A percentile compares a stretch with the other conserved stretches of the same genome.
phyloP scores from a whole-genome alignment of 179 eudicot species.

The Gypsophila paniculata region DNA sequence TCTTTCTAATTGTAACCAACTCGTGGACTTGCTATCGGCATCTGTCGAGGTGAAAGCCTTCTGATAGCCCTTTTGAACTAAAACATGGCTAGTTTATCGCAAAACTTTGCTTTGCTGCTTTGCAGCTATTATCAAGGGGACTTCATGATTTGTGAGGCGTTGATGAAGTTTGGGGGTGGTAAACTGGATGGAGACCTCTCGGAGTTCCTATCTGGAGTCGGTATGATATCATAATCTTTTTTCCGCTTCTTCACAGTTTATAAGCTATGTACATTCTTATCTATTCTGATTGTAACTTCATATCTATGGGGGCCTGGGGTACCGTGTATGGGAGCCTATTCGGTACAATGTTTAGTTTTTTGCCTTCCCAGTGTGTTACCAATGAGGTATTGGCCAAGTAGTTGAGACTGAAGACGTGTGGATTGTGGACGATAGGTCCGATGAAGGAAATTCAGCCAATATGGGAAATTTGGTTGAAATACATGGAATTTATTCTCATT shows the following conservation, averaged over 20 bases:
- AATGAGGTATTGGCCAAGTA: background rate
- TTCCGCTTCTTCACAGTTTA: background rate
- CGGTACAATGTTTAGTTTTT: too few relatives aligned
- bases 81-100: background rate
- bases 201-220: constrained; percentile 1
- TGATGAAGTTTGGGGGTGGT: constrained; percentile 18
- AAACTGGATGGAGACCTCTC: background rate
- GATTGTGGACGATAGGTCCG: too few relatives aligned
- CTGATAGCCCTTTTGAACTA: background rate
- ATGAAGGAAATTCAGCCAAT: background rate
- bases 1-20: background rate
- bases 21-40: background rate
- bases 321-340: too few relatives aligned
- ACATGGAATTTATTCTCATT: background rate
- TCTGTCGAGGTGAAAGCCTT: background rate
- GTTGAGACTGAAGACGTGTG: background rate
- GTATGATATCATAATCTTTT: background rate
- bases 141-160: constrained; percentile 5
- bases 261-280: background rate
- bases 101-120: background rate
- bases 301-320: background rate
- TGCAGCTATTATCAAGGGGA: constrained; percentile 20
- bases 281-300: background rate
- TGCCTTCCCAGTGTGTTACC: too few relatives aligned
- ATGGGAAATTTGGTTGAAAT: background rate